phyloP scores from a whole-genome alignment of 2,329 filamentous ascomycete species.

The Fusarium equiseti region DNA sequence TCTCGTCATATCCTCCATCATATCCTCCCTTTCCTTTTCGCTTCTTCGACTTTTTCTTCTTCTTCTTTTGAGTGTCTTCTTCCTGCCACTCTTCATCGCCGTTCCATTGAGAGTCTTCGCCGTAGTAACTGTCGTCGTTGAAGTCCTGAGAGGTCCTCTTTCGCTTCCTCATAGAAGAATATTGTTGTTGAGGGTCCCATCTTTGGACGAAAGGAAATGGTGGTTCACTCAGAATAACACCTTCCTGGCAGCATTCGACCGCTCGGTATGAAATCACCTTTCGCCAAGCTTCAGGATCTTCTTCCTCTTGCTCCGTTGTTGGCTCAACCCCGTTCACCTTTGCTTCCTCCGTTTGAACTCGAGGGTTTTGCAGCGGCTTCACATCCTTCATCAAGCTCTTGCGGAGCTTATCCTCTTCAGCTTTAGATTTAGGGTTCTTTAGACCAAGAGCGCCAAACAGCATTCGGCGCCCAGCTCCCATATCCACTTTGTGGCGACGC shows the following conservation, averaged over 20 bases:
- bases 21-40: slow-evolving; percentile 48
- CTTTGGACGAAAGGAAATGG: slow-evolving; percentile 91
- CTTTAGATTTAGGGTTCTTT: slow-evolving; percentile 74
- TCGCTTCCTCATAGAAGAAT: slow-evolving; percentile 58
- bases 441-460: slow-evolving; percentile 80
- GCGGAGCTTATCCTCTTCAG: slow-evolving; percentile 74
- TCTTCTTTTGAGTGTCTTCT: slow-evolving; percentile 54
- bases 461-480: slow-evolving; percentile 74
- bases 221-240: slow-evolving; percentile 76
- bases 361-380: slow-evolving; percentile 55
- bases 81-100: slow-evolving; percentile 51
- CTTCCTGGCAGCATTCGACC: slow-evolving; percentile 84
- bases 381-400: slow-evolving; percentile 69
- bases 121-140: slow-evolving; percentile 48
- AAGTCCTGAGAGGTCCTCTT: slow-evolving; percentile 60
- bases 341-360: slow-evolving; percentile 46
- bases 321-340: slow-evolving; percentile 19
- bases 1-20: slow-evolving; percentile 24
- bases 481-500: slow-evolving; percentile 50
- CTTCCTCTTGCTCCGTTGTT: slow-evolving; percentile 43
- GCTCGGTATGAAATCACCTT: slow-evolving; percentile 79
- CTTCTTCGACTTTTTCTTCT: slow-evolving; percentile 56
- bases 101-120: slow-evolving; percentile 47
- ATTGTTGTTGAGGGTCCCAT: slow-evolving; percentile 82
- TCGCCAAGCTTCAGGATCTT: slow-evolving; percentile 75